Base-by-base conservation (phyloP, 2,329 filamentous ascomycete species). In the Monilinia fructigena region DNA sequence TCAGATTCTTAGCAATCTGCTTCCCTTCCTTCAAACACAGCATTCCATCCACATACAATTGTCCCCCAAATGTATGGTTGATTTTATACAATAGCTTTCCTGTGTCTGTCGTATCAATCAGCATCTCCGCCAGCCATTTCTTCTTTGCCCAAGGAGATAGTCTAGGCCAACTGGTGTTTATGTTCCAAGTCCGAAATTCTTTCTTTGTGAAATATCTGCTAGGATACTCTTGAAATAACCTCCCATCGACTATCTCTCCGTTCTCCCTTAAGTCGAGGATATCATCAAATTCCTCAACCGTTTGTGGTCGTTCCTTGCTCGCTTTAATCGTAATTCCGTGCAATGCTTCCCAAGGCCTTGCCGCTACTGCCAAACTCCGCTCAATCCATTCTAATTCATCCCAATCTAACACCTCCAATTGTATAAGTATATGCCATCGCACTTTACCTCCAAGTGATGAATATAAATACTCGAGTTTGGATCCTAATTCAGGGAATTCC, bases 111-210 rank as follows among this genome's bases (percentile, higher is more conserved):
- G 70, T 66, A 69, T 74, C 73, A 48, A 74, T 59, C 61, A 75
- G 63, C 72, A 75, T 75, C 63, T 72, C 72, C 38, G 68, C 69
- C 18, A 74, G 59, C 74, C 74, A 75, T 20, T 69, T 71, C 61
- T 73, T 71, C 55, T 75, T 75, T 5, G 72, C 72, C 74, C 74
- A 75, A 59, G 72, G 69, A 14, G 72, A 72, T 50, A 75, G 71
- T 52, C 70, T 68, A 26, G 74, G 74, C 74, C 74, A 75, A 23
- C 72, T 70, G 3, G 74, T 74, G 62, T 72, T 73, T 16, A 74
- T 65, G 16, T 31, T 63, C 52, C 38, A 56, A 59, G 28, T 47
- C 42, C 62, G 12, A 26, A 12, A 50, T 50, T 16, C 42, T 31
- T 38, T 59, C 8, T 38, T 31, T 26, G 58, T 18, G 2, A 31